These are phyloP conservation scores for Rhododendron vialii DNA, from an alignment of 148 eudicot genomes.

Conservation along the genomic window DNA sequence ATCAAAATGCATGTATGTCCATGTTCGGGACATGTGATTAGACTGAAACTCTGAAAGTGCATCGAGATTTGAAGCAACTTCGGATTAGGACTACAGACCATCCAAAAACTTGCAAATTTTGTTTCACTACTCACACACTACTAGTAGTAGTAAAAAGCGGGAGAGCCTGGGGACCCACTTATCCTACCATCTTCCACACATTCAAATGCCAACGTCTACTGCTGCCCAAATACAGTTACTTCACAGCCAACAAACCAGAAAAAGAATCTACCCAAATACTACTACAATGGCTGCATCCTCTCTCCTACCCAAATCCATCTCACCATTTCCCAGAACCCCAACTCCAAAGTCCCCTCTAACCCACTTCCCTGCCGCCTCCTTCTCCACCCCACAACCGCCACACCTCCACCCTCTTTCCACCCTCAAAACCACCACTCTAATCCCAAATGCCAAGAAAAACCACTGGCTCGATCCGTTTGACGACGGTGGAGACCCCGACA, in stretches of 20 bases:
- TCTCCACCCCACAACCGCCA: constrained; percentile 23
- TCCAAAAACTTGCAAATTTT: neutral
- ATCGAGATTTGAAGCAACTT: neutral
- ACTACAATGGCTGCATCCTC: constrained; percentile 48
- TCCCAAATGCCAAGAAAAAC: constrained; percentile 55
- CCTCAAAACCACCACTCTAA: constrained; percentile 10
- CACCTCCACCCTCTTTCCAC: constrained; percentile 19
- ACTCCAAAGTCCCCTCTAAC: constrained; percentile 26
- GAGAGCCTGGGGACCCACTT: constrained; percentile 16
- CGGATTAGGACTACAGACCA: neutral
- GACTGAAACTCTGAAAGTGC: neutral
- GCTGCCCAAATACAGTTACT: neutral
- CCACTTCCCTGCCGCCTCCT: constrained; percentile 24
- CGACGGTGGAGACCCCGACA: constrained; percentile 62
- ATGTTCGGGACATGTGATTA: no score
- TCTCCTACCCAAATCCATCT: constrained; percentile 55
- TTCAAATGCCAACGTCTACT: constrained; percentile 11
- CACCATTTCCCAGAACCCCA: constrained; percentile 31
- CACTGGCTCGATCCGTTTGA: constrained; percentile 81
- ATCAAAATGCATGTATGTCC: no score
- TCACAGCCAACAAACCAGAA: constrained; percentile 5
- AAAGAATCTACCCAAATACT: neutral
- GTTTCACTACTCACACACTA: neutral
- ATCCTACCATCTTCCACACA: constrained; percentile 40
- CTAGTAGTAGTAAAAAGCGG: neutral